phyloP scores from a whole-genome alignment of 1,284 basidiomycete species.

The Irpex sp. region DNA sequence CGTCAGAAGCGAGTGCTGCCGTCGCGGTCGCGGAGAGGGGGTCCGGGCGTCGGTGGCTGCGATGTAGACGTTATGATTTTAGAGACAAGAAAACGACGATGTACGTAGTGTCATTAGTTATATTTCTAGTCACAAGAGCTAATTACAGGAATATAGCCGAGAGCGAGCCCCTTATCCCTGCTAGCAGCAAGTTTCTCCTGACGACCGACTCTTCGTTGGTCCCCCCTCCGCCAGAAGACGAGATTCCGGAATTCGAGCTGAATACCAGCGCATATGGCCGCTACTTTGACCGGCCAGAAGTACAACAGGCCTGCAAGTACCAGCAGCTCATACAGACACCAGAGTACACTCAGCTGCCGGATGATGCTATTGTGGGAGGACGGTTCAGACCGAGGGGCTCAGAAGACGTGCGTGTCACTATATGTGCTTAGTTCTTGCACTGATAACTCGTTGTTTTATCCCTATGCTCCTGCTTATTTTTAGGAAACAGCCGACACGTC shows the following conservation, averaged over 20 bases:
- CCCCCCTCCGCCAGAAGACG: conserved; percentile 24
- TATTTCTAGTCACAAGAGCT: too few species aligned
- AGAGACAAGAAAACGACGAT: conserved; percentile 71
- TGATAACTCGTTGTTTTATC: background rate
- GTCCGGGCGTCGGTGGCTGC: conserved; percentile 67
- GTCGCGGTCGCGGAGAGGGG: conserved; percentile 71
- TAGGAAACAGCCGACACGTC: conserved; percentile 69
- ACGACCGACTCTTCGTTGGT: conserved; percentile 58
- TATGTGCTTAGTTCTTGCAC: conserved; percentile 11
- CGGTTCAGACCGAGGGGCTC: conserved; percentile 59
- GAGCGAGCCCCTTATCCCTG: conserved; percentile 63
- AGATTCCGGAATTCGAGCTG: conserved; percentile 35
- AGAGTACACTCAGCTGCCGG: conserved; percentile 52
- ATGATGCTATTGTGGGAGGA: conserved; percentile 55
- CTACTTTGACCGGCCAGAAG: conserved; percentile 75
- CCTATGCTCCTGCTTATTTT: background rate
- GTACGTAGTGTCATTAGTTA: conserved; percentile 38
- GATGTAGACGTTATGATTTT: conserved; percentile 81
- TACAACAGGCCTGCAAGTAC: conserved; percentile 61
- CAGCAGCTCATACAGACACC: conserved; percentile 71
- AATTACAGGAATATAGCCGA: conserved; percentile 45
- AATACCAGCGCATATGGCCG: conserved; percentile 58
- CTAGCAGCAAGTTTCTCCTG: conserved; percentile 57
- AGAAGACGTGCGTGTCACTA: conserved; percentile 55
- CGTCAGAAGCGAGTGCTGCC: conserved; percentile 73